Evolutionary conservation across 2,329 filamentous ascomycete species (phyloP), one percentile per base, ranked within the genome.

Genomic region (Bipolaris sorokiniana): DNA sequence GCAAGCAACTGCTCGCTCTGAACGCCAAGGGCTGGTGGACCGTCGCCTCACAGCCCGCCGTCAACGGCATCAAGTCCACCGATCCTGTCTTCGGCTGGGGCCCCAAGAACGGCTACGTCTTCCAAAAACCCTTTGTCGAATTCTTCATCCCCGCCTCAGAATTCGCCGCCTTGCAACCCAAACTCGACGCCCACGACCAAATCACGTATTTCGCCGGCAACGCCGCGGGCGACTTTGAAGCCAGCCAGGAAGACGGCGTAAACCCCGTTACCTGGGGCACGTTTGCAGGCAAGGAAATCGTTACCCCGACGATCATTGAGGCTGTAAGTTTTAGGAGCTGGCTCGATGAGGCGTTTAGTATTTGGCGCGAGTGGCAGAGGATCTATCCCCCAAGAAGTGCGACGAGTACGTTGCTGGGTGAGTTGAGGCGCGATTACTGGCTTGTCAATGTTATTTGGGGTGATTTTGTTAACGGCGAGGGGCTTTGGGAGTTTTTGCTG

Each of bases 181-280:
- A 86, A 56, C 84, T 98, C 34, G 86, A 86, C 51, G 79, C 86
- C 15, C 82, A 86, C 48, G 86, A 88, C 40, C 83, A 86, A 48
- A 84, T 97, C 36, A 92, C 90, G 64, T 99, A 91, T 83, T 97
- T 96, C 77, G 94, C 94, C 4, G 87, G 87, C 49, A 96, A 96
- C 74, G 83, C 84, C 0, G 79, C 81, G 1, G 91, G 91, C n/a
- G 89, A 91, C 57, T 96, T 95, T 71, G 82, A 88, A 57, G 90
- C 90, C 13, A 91, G 76, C 6, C 77, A 80, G 44, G 78, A 88
- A 0, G 86, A 90, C 60, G 76, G 80, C 68, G 94, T 96, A 28
- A 97, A 98, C 71, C 92, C 94, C 0, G 95, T 99, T 1, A 99
- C 95, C 0, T 98, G 94, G 94, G 94, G 94, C 49, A 91, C 92